Base-by-base conservation (phyloP, 2,329 filamentous ascomycete genomes). In the Lasiodiplodia theobromae region DNA sequence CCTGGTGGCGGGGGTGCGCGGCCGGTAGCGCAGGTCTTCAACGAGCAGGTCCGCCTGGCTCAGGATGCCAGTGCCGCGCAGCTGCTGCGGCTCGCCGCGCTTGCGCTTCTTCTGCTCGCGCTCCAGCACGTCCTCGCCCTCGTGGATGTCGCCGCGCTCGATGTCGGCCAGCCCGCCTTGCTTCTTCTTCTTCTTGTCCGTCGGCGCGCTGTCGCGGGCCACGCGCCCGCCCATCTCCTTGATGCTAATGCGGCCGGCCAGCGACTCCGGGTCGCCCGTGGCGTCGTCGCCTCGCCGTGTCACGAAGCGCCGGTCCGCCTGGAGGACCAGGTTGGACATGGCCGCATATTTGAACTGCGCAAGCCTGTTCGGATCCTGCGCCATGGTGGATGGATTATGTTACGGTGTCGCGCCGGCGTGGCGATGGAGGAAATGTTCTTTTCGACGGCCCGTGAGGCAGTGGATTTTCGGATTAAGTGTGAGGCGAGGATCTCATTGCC, bases 291-390 rank as follows among this genome's bases (percentile, higher is more conserved):
- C 94, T 76, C 94, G 90, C 80, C 96, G 90, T 72, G 93, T 93
- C 75, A 97, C 91, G 80, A 99, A 98, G 76, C 96, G 91, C 84
- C 94, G 91, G 86, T 99, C 96, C 85, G 94, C 94, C 92, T 99
- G 96, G 89, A 99, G 93, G 79, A 99, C 96, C 93, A 99, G 91
- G 89, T 99, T 99, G 85, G 96, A 99, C 96, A 99, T 98, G 82
- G 93, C 94, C 89, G 94, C 94, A 88, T 97, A 97, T 83, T 97
- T 97, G 88, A 97, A 97, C 83, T 97, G 94, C 82, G 93, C 94
- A 77, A 97, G 92, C 47, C 60, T 64, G 76, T 87, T 85, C 28
- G 49, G 37, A 72, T 84, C 71, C 40, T 74, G 92, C 81, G 91
- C 87, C 92, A 95, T 94, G 66, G 80, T 85, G 78, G 66, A 67